Conservation (phyloP, 768 basidiomycete species). For the Sporobolomyces phaffii region DNA sequence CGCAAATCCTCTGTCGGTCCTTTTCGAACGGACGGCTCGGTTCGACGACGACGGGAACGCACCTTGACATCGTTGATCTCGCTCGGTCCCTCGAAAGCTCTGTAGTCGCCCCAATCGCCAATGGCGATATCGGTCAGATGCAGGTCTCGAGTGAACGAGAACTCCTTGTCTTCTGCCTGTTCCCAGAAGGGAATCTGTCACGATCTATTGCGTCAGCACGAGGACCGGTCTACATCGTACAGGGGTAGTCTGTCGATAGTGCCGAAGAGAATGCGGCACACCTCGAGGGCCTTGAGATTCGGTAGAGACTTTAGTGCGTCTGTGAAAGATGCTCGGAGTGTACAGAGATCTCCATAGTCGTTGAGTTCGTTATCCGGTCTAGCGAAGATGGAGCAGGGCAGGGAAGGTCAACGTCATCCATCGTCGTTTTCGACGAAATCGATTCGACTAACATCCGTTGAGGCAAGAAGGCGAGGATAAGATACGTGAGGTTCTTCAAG, state of each 20-base stretch:
- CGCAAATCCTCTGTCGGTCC: not conserved
- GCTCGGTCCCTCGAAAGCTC: constrained; percentile 7
- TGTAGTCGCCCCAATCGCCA: constrained; percentile 29
- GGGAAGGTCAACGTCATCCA: too few relatives aligned
- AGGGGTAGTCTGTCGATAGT: too few relatives aligned
- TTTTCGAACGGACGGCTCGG: too few relatives aligned
- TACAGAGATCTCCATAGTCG: constrained; percentile 25
- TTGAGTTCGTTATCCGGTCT: constrained; percentile 11
- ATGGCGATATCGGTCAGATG: constrained; percentile 11
- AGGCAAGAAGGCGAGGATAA: constrained; percentile 30
- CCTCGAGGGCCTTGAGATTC: constrained; percentile 22
- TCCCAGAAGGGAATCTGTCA: constrained; percentile 29
- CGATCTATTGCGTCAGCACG: too few relatives aligned
- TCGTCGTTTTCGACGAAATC: too few relatives aligned
- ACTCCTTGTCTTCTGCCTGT: not conserved
- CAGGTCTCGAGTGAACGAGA: constrained; percentile 1
- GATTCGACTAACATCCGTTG: constrained; percentile 18
- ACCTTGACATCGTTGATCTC: constrained; percentile 22
- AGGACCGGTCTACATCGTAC: too few relatives aligned
- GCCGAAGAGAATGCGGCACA: too few relatives aligned
- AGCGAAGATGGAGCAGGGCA: too few relatives aligned
- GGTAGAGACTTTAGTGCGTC: constrained; percentile 13
- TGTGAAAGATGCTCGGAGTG: constrained; percentile 18
- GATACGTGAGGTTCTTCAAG: constrained; percentile 24
- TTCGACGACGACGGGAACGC: not conserved